Base-by-base conservation (phyloP, 1,284 basidiomycete species). In the Bothia castanella region DNA sequence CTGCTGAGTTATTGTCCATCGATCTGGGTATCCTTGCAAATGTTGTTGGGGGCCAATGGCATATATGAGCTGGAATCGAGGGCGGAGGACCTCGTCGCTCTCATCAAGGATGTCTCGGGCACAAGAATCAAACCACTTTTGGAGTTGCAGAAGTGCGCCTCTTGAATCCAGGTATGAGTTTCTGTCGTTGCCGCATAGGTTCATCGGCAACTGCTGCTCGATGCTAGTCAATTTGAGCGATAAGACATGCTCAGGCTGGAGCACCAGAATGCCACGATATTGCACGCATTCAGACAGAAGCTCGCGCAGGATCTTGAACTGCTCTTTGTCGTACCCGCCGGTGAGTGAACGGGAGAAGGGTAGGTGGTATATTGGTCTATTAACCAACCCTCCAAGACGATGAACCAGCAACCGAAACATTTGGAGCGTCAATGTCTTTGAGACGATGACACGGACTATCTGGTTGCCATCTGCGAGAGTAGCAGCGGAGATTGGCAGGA, bases 191-290 rank as follows among this genome's bases (percentile, higher is more conserved):
- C 25, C 25, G 25, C 4, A 25, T 9, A 25, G 25, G 25, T 1
- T 20, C 7, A n/a, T 39, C 17, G 6, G 16, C 10, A 69, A 23
- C 39, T 66, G 59, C 19, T 54, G 55, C 34, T 79, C 70, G 17
- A 78, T 57, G 0, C 65, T 67, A 68, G 75, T 72, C 9, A 81
- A 64, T 48, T 71, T 69, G 44, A 77, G 75, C 0, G 78, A 80
- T 1, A 81, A 64, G 1, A 79, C 67, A 36, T 82, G 79, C 42
- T 81, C 79, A 0, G 79, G 79, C 39, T 80, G 79, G 5, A 67
- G 59, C 1, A 81, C 61, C 2, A 80, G 59, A 21, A 81, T 59
- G 0, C 79, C 78, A 3, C 69, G 62, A 14, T 59, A 59, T 4
- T 45, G 49, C 51, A 68, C 64, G 56, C 78, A 80, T 37, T 69